Conservation (phyloP, 78 protist species). For the Speleostelium caveatum region DNA sequence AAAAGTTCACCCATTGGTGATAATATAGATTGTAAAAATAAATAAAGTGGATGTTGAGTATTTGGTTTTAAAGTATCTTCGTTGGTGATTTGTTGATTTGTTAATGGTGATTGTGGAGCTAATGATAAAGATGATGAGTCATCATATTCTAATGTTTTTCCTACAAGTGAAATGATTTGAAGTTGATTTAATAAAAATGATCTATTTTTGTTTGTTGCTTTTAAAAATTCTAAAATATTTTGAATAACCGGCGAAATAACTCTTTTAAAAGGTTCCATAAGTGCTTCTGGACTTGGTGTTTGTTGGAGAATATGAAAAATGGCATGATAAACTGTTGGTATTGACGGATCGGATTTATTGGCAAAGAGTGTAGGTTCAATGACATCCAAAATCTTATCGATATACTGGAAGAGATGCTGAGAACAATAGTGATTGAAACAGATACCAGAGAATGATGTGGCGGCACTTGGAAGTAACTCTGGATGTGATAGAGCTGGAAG, state of each 20-base stretch:
- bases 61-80: background rate
- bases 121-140: background rate
- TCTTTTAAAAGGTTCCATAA: conserved; percentile 14
- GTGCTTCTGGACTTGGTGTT: background rate
- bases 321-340: conserved; percentile 11
- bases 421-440: conserved; percentile 26
- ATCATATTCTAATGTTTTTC: background rate
- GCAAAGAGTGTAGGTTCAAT: background rate
- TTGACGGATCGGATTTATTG: conserved; percentile 10
- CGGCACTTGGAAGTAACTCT: conserved; percentile 6
- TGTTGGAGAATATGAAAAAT: conserved; percentile 3
- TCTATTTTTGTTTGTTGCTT: background rate
- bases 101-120: background rate
- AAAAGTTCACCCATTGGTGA: background rate
- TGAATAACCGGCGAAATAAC: conserved; percentile 21
- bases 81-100: background rate
- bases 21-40: background rate
- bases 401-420: background rate
- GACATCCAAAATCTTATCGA: conserved; percentile 14
- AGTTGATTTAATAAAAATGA: background rate
- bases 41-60: background rate
- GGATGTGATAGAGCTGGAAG: conserved; percentile 11
- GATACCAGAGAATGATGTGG: conserved; percentile 8
- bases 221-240: background rate
- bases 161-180: background rate